Percentiles rank a stretch among this genome's conserved stretches.
Evolutionary conservation across 73 alveolate species (phyloP).

Genomic region (Tetrahymena thermophila): DNA sequence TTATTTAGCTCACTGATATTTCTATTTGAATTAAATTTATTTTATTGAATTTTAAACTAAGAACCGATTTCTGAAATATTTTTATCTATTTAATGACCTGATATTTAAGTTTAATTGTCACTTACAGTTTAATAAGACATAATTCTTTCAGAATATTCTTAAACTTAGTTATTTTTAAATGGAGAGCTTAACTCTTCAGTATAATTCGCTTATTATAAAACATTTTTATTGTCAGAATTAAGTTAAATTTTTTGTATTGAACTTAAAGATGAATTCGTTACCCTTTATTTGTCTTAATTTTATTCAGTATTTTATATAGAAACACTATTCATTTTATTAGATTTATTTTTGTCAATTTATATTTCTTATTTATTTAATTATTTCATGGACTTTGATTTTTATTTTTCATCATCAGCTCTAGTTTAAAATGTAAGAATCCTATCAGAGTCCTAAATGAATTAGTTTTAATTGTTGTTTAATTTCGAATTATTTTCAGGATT

Average conservation of each 20-base stretch:
- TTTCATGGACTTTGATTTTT: no score
- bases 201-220: no score
- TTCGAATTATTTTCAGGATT: not conserved
- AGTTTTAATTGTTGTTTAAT: not conserved
- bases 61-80: no score
- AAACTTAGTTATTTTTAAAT: no score
- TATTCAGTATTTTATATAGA: no score
- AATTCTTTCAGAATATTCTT: not conserved
- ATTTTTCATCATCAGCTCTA: not conserved
- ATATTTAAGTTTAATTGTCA: no score
- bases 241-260: not conserved
- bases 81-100: not conserved
- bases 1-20: not conserved
- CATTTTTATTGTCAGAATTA: not conserved
- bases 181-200: no score
- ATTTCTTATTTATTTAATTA: not conserved
- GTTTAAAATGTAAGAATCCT: not conserved
- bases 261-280: no score
- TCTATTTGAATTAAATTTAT: no score
- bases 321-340: not conserved
- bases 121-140: not conserved
- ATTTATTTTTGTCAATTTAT: no score
- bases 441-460: not conserved
- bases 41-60: no score
- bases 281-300: not conserved